These are phyloP conservation scores for Pythium phragmitis DNA, from an alignment of 352 stramenopile genomes.

Conservation along the genomic window DNA sequence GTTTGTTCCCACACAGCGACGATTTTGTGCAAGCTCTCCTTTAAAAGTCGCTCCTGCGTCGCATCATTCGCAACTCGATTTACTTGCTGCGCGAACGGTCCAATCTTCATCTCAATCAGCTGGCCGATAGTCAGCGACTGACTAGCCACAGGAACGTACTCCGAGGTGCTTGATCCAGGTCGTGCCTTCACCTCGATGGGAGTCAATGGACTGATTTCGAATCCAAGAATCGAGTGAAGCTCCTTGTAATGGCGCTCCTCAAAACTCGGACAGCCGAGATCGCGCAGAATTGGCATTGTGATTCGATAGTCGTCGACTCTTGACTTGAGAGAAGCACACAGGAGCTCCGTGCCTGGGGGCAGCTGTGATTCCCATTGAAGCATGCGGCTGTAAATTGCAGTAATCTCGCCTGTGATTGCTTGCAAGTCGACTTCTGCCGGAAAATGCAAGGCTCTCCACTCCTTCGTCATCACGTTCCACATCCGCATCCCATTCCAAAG, in stretches of 20 bases:
- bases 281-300: constrained; percentile 73
- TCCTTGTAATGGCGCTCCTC: constrained; percentile 63
- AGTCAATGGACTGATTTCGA: constrained; percentile 49
- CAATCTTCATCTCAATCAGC: constrained; percentile 80
- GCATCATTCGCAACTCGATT: constrained; percentile 83
- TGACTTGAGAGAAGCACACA: constrained; percentile 68
- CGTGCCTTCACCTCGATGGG: neutral
- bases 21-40: constrained; percentile 91
- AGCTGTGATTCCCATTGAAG: constrained; percentile 52
- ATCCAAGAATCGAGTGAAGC: constrained; percentile 67
- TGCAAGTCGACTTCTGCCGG: constrained; percentile 64
- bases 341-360: constrained; percentile 38
- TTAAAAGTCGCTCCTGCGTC: constrained; percentile 83
- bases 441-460: constrained; percentile 58
- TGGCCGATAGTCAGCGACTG: constrained; percentile 70
- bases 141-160: neutral
- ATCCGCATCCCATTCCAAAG: constrained; percentile 77
- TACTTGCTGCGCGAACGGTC: constrained; percentile 72
- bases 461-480: constrained; percentile 50
- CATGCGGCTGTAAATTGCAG: constrained; percentile 52
- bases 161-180: neutral
- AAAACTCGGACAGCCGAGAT: constrained; percentile 58
- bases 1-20: constrained; percentile 73
- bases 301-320: constrained; percentile 79
- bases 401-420: constrained; percentile 66